Conservation (phyloP, 495 filamentous ascomycete genomes). For the Podospora australis region DNA sequence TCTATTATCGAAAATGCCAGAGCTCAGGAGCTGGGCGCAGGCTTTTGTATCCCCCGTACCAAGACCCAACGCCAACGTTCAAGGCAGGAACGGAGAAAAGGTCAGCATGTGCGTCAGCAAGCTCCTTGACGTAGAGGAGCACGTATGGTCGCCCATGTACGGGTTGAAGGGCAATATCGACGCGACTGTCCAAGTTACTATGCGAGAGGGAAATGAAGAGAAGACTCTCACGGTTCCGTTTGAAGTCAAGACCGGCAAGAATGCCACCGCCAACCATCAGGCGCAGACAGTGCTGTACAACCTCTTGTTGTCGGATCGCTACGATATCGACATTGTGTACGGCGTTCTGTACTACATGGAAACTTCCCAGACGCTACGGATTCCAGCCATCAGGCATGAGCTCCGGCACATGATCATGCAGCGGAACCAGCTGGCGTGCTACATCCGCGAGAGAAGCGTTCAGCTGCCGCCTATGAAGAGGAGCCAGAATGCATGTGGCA, state of each 20-base stretch:
- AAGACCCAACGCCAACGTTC: conserved; percentile 64
- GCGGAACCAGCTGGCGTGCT: conserved; percentile 82
- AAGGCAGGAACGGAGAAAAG: conserved; percentile 65
- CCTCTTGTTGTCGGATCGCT: conserved; percentile 84
- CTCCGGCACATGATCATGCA: conserved; percentile 93
- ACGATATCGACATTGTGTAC: conserved; percentile 82
- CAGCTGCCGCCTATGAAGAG: conserved; percentile 79
- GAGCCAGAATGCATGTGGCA: conserved; percentile 65
- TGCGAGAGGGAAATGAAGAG: conserved; percentile 54
- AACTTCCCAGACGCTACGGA: conserved; percentile 72
- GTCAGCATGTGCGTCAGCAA: conserved; percentile 83
- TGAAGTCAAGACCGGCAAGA: conserved; percentile 90
- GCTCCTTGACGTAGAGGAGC: conserved; percentile 92
- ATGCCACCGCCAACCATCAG: conserved; percentile 68
- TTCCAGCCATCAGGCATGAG: conserved; percentile 77
- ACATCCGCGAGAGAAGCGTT: conserved; percentile 69
- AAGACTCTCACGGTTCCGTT: conserved; percentile 81
- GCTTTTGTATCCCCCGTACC: conserved; percentile 69
- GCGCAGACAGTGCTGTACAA: conserved; percentile 95
- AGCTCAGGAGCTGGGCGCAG: conserved; percentile 75
- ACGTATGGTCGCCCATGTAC: conserved; percentile 95
- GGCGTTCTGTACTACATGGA: conserved; percentile 95
- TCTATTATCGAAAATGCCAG: conserved; percentile 68
- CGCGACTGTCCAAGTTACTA: conserved; percentile 89
- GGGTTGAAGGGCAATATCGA: conserved; percentile 97